A percentile compares a stretch with the other conserved stretches of the same genome.
Conservation (phyloP, 306 rosid genomes). For the Prinsepia uniflora region DNA sequence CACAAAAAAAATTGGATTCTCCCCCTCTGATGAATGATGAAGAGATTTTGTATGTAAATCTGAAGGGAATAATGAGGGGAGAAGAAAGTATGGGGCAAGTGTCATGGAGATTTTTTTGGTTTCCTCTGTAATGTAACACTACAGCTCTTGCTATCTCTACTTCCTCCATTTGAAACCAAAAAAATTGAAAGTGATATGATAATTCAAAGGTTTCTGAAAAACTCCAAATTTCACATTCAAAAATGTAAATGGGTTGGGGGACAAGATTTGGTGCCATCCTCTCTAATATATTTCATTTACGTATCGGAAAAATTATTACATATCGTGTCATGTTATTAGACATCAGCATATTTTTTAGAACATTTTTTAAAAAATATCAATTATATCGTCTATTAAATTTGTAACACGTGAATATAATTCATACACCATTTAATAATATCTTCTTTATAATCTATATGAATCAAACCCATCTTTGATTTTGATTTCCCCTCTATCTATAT, state of each 20-base stretch:
- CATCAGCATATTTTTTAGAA: too few species aligned
- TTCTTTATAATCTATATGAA: too few species aligned
- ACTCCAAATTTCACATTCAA: constrained; percentile 24
- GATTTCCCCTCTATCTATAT: constrained; percentile 17
- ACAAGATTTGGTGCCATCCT: constrained; percentile 35
- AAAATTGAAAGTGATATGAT: constrained; percentile 48
- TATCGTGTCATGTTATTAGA: too few species aligned
- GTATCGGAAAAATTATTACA: too few species aligned
- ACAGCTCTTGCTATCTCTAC: constrained; percentile 52
- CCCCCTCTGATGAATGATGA: not conserved
- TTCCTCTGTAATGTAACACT: constrained; percentile 47
- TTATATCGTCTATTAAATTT: too few species aligned
- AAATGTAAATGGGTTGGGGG: constrained; percentile 28
- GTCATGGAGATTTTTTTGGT: too few species aligned
- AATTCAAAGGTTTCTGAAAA: constrained; percentile 28
- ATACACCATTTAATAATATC: too few species aligned
- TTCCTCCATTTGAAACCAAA: constrained; percentile 54
- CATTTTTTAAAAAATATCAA: too few species aligned
- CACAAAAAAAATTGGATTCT: constrained; percentile 5
- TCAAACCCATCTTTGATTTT: constrained; percentile 22
- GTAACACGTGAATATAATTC: too few species aligned
- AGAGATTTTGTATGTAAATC: too few species aligned
- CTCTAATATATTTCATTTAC: constrained; percentile 21
- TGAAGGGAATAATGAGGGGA: constrained; percentile 33
- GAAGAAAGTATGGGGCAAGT: constrained; percentile 83